Evolutionary conservation across 208 protist genomes (phyloP).

Genomic region (Crithidia expoeki): DNA sequence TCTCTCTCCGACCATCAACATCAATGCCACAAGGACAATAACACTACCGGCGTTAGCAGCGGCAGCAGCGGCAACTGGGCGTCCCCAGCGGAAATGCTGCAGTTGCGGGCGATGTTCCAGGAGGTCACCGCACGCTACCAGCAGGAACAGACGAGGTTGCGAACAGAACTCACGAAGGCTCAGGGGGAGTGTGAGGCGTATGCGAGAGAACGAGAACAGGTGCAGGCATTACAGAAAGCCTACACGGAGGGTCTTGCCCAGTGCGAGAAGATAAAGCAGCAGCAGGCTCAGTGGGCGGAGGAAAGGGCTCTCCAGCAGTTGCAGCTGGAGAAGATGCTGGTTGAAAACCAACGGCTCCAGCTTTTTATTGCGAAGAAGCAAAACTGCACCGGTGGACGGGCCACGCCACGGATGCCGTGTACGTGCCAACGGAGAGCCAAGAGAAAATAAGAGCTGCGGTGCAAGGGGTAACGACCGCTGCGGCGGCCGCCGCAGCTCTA

Average conservation of each 20-base stretch:
- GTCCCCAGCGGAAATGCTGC: conserved; percentile 73
- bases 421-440: conserved; percentile 9
- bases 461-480: conserved; percentile 10
- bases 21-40: too few relatives aligned
- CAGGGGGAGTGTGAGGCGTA: conserved; percentile 33
- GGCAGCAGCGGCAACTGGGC: conserved; percentile 55
- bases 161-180: conserved; percentile 34
- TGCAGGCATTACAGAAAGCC: conserved; percentile 39
- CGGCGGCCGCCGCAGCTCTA: neutral
- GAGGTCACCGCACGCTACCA: conserved; percentile 47
- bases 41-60: neutral
- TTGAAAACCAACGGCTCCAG: conserved; percentile 76
- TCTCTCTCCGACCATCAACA: neutral
- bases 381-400: conserved; percentile 2
- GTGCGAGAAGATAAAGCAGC: conserved; percentile 32
- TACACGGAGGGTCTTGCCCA: conserved; percentile 44
- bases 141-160: conserved; percentile 37
- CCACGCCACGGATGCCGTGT: neutral
- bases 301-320: conserved; percentile 64
- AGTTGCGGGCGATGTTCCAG: conserved; percentile 49
- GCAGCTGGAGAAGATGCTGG: conserved; percentile 53
- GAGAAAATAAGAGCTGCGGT: conserved; percentile 9
- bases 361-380: conserved; percentile 45
- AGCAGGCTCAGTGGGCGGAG: conserved; percentile 52
- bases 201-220: conserved; percentile 29